phyloP scores from a whole-genome alignment of 805 yeast genomes.

The Hanseniaspora pseudoguilliermondii region DNA sequence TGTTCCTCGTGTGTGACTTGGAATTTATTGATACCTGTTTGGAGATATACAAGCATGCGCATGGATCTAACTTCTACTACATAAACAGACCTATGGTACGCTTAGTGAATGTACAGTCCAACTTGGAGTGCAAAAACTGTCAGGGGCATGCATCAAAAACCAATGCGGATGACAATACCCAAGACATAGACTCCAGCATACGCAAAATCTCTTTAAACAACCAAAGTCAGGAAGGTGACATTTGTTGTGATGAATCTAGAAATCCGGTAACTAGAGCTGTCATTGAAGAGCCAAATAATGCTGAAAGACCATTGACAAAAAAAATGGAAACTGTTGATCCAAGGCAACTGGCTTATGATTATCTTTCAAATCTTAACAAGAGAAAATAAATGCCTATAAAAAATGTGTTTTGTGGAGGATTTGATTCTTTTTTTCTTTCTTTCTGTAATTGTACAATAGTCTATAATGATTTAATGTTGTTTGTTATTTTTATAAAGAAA shows the following conservation, averaged over 20 bases:
- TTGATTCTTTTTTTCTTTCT: too few species aligned
- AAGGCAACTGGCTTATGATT: not conserved
- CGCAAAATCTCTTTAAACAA: not conserved
- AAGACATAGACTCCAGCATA: not conserved
- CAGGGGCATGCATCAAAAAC: not conserved
- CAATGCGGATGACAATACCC: not conserved
- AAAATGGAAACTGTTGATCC: not conserved
- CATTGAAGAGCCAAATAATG: not conserved
- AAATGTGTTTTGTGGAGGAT: too few species aligned
- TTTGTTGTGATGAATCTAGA: not conserved
- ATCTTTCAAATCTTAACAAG: too few species aligned
- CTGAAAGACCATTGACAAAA: not conserved
- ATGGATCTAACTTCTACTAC: slow-evolving; percentile 1
- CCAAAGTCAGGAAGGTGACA: not conserved
- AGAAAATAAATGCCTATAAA: too few species aligned
- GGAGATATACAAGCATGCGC: not conserved
- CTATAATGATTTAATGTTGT: too few species aligned
- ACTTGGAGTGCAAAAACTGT: slow-evolving; percentile 6
- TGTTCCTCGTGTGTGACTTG: slow-evolving; percentile 7
- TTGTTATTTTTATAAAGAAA: too few species aligned
- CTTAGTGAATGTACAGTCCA: not conserved
- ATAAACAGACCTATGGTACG: slow-evolving; percentile 6
- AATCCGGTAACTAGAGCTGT: not conserved
- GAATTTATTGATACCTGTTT: not conserved
- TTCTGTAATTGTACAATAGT: too few species aligned